Base-by-base conservation (phyloP, 306 rosid genomes). In the Geum urbanum region DNA sequence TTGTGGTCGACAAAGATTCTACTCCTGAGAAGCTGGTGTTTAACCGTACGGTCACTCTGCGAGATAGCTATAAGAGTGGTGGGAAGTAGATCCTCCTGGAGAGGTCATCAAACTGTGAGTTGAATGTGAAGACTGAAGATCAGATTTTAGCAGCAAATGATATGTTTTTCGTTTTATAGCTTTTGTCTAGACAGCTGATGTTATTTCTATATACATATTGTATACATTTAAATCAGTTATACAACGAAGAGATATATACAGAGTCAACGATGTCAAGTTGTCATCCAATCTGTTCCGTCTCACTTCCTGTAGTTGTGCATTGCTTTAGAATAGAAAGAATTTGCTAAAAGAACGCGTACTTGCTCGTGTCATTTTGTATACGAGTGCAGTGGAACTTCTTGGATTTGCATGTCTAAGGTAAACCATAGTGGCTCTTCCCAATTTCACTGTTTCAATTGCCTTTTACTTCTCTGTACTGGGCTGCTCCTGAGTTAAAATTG, bases 1-100 rank as follows among this genome's bases (percentile, higher is more conserved):
- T 95, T 81, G 88, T 74, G 72, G 95, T 95, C 4, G 97, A 95
- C 75, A 80, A 69, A 77, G 97, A 95, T 72, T 87, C 99, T 0
- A 83, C 91, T 74, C 75, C 88, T 4, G 97, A 84, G 64, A 95
- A 89, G 70, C 92, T 91, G 35, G 86, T 95, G 63, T 91, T 95
- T 22, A 94, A 94, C 65, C 83, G 97, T 56, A 91, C 99, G 0
- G 99, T 94, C 63, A 94, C 95, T 1, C 80, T 94, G 40, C 81
- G 83, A 78, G 99, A 83, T 73, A 86, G 88, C 83, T 90, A 87
- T 53, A 94, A 87, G 74, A 80, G 86, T 74, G 96, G 86, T 74
- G 96, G 88, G 74, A 94, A 88, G 67, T 90, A 90, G 81, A 80
- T 58, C 44, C n/a, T 7, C 69, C 8, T 62, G 27, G 60, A 32